Percentiles rank a stretch among this genome's conserved stretches.
Conservation (phyloP, 192 early-diverging fungal genomes). For the Coemansia sp. region DNA sequence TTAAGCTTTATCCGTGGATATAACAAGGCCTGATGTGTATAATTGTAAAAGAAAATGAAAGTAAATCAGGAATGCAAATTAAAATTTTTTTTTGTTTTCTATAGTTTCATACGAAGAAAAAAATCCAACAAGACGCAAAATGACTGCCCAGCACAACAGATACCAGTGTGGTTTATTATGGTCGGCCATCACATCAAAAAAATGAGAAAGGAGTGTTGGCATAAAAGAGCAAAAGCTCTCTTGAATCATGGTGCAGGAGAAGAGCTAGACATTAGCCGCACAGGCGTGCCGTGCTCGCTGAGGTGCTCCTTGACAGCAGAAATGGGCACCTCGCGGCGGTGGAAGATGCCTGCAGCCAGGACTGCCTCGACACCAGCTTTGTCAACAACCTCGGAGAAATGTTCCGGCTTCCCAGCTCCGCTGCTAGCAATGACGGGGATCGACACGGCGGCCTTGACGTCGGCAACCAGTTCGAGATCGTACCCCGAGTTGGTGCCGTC, state of each 20-base stretch:
- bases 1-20: too few species aligned
- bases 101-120: not conserved
- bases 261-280: slow-evolving; percentile 36
- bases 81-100: too few species aligned
- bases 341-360: slow-evolving; percentile 98
- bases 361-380: slow-evolving; percentile 90
- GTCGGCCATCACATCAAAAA: not conserved
- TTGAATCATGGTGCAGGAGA: not conserved
- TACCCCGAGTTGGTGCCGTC: slow-evolving; percentile 98
- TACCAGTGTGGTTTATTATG: too few species aligned
- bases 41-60: too few species aligned
- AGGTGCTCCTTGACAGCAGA: slow-evolving; percentile 79
- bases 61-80: too few species aligned
- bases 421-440: slow-evolving; percentile 99
- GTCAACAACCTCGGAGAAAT: slow-evolving; percentile 89
- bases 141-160: too few species aligned
- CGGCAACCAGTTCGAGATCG: slow-evolving; percentile 80
- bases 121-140: too few species aligned
- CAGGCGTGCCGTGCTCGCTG: slow-evolving; percentile 50
- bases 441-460: slow-evolving; percentile 73
- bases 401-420: slow-evolving; percentile 84
- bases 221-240: not conserved
- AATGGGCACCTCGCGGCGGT: slow-evolving; percentile 91
- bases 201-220: too few species aligned
- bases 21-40: too few species aligned